Conservation (phyloP, 305 asterid genomes). For the Striga hermonthica region DNA sequence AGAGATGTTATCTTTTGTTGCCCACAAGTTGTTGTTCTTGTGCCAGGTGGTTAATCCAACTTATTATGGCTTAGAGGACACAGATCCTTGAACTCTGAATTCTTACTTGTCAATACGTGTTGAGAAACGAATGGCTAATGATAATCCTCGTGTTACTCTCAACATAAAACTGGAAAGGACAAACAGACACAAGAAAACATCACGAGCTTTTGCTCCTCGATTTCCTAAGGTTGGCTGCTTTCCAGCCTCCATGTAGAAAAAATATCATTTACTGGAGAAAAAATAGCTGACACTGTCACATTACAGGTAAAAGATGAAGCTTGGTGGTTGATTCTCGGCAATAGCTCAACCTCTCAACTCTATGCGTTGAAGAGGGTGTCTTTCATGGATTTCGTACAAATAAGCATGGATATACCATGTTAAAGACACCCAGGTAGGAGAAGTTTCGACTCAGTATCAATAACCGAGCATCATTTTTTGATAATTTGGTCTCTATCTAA, state of each 20-base stretch:
- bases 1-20: neutral
- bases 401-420: constrained; percentile 63
- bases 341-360: constrained; percentile 64
- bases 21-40: constrained; percentile 21
- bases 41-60: constrained; percentile 88
- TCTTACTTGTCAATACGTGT: constrained; percentile 90
- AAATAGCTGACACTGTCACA: constrained; percentile 25
- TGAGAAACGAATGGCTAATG: constrained; percentile 49
- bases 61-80: constrained; percentile 83
- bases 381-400: constrained; percentile 51
- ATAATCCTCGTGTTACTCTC: constrained; percentile 38
- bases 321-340: constrained; percentile 94
- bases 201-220: constrained; percentile 78
- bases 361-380: constrained; percentile 76
- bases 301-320: constrained; percentile 90
- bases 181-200: constrained; percentile 48
- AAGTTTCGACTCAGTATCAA: neutral
- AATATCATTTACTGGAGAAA: constrained; percentile 22
- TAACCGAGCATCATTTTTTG: no score
- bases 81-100: constrained; percentile 70
- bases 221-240: constrained; percentile 69
- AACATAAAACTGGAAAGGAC: constrained; percentile 63
- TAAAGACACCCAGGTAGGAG: constrained; percentile 52
- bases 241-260: constrained; percentile 1
- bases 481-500: no score